A percentile compares a stretch with the other conserved stretches of the same genome.
phyloP scores from a whole-genome alignment of 2,329 filamentous ascomycete species.

The Clarireedia sp. region DNA sequence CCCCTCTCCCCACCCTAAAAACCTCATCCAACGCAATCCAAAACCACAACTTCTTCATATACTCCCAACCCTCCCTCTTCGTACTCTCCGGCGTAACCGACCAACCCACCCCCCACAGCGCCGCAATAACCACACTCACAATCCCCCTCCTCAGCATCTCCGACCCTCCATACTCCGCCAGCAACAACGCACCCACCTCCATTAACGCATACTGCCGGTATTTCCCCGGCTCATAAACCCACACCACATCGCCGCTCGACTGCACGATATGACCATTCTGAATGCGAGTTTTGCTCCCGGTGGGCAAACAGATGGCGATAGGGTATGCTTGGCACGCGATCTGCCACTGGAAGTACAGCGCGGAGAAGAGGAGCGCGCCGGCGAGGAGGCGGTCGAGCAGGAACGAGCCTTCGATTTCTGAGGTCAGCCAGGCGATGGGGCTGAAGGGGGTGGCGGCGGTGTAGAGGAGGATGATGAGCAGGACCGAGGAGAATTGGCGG shows the following conservation, averaged over 20 bases:
- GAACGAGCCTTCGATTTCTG: conserved; percentile 9
- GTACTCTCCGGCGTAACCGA: conserved; percentile 10
- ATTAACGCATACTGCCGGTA: conserved; percentile 15
- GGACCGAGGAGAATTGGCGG: conserved; percentile 1
- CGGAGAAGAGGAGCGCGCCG: conserved; percentile 15
- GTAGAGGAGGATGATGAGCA: conserved; percentile 10
- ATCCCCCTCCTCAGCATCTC: conserved; percentile 13
- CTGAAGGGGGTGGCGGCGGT: conserved; percentile 17
- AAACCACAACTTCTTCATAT: conserved; percentile 19
- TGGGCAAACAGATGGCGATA: conserved; percentile 1
- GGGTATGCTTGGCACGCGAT: conserved; percentile 14
- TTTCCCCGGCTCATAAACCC: conserved; percentile 15
- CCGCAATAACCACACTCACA: conserved; percentile 10
- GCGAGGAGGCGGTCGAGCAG: conserved; percentile 17
- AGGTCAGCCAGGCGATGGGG: conserved; percentile 17
- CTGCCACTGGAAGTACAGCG: conserved; percentile 18
- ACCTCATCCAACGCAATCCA: conserved; percentile 19
- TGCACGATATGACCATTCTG: background rate
- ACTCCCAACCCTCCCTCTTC: conserved; percentile 14
- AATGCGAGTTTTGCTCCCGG: background rate
- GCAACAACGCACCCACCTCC: conserved; percentile 10
- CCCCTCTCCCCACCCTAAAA: conserved; percentile 4
- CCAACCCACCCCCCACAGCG: conserved; percentile 17
- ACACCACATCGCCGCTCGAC: conserved; percentile 2
- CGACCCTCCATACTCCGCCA: conserved; percentile 8